Conservation (phyloP, 176 grass and related monocot species). For the Carex scoparia region DNA sequence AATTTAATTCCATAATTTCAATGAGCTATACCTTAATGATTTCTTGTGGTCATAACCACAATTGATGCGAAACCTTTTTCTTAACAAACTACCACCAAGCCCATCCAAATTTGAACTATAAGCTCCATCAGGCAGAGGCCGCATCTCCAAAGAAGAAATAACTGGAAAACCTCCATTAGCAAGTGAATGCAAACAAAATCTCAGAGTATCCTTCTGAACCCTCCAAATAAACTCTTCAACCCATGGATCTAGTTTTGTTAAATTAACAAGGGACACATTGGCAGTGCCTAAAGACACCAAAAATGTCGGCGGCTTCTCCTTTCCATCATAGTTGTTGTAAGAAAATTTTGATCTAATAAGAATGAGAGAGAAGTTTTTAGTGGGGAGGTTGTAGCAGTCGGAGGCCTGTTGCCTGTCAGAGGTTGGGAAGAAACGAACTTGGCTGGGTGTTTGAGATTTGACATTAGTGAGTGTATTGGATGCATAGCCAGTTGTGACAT, state of each 20-base stretch:
- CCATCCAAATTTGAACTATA: conserved; percentile 16
- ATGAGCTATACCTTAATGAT: conserved; percentile 25
- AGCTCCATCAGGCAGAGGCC: conserved; percentile 33
- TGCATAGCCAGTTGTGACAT: conserved; percentile 20
- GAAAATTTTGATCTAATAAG: conserved; percentile 26
- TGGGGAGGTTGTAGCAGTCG: conserved; percentile 26
- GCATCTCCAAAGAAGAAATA: conserved; percentile 33
- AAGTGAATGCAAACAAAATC: conserved; percentile 32
- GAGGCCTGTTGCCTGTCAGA: not conserved
- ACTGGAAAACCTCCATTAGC: conserved; percentile 22
- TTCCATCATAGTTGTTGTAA: conserved; percentile 33
- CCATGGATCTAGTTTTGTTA: conserved; percentile 32
- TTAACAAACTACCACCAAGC: conserved; percentile 9
- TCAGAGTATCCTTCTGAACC: conserved; percentile 19
- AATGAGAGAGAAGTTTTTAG: conserved; percentile 13
- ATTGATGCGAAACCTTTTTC: conserved; percentile 35
- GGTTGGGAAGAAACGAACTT: conserved; percentile 28
- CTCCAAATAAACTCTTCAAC: conserved; percentile 32
- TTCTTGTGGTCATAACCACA: conserved; percentile 26
- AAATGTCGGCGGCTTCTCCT: conserved; percentile 23
- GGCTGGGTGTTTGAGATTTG: not conserved
- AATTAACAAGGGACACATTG: conserved; percentile 24
- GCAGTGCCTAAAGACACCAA: conserved; percentile 28
- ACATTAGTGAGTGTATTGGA: not conserved
- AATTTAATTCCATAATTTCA: not conserved